These are phyloP conservation scores for Hypoxylon lienhwacheense DNA, from an alignment of 495 filamentous ascomycete species.

Conservation along the genomic window DNA sequence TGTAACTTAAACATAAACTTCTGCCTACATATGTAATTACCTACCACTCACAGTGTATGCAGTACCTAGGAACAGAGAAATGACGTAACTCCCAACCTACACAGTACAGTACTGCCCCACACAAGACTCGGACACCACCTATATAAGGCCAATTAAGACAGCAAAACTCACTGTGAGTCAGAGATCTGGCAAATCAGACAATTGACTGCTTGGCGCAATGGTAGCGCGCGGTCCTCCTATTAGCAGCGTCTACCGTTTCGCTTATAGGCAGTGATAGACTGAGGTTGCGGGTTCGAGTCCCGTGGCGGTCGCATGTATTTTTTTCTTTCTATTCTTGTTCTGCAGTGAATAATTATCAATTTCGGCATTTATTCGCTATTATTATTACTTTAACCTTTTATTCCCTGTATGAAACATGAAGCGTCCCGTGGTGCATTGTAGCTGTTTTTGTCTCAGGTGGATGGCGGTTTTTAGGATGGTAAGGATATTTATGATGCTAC, in stretches of 20 bases:
- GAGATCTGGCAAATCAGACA: too few species aligned
- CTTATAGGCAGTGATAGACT: slow-evolving; percentile 39
- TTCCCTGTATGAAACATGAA: not conserved
- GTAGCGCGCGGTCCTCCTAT: slow-evolving; percentile 53
- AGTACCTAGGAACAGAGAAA: too few species aligned
- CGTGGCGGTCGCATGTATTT: slow-evolving; percentile 43
- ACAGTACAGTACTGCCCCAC: too few species aligned
- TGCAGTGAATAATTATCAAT: not conserved
- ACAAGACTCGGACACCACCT: too few species aligned
- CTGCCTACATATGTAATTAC: too few species aligned
- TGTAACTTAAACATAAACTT: too few species aligned
- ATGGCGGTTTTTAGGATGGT: too few species aligned
- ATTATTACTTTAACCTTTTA: not conserved
- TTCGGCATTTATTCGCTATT: not conserved
- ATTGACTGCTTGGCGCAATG: slow-evolving; percentile 50
- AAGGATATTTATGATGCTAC: too few species aligned
- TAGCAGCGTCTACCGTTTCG: slow-evolving; percentile 7
- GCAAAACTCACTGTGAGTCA: slow-evolving; percentile 2
- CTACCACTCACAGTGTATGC: too few species aligned
- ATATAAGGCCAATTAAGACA: slow-evolving; percentile 2
- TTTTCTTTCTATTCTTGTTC: slow-evolving; percentile 17
- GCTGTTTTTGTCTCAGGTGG: too few species aligned
- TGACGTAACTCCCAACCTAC: too few species aligned
- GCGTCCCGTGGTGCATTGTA: not conserved
- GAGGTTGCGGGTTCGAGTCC: slow-evolving; percentile 56